A percentile compares a stretch with the other conserved stretches of the same genome.
Conservation (phyloP, 2,329 filamentous ascomycete genomes). For the Ceratocystis destructans region DNA sequence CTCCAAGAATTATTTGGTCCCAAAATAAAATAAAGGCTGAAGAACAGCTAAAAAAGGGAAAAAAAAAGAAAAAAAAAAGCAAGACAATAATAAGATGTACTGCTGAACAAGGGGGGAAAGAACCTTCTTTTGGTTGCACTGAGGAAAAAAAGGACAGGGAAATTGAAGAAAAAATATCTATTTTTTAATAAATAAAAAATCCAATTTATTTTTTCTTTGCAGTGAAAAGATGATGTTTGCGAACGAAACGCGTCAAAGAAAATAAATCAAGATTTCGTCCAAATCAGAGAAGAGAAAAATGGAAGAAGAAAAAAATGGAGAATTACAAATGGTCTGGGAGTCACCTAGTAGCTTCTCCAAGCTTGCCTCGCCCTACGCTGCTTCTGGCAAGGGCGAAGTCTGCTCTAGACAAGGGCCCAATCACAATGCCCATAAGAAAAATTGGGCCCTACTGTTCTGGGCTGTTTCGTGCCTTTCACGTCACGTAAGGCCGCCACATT, state of each 20-base stretch:
- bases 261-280: not conserved
- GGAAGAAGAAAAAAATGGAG: constrained; percentile 5
- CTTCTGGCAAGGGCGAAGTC: too few relatives aligned
- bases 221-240: not conserved
- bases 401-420: not conserved
- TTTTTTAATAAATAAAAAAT: not conserved
- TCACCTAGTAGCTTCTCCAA: too few relatives aligned
- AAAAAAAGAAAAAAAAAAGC: too few relatives aligned
- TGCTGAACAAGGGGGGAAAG: not conserved
- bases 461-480: not conserved
- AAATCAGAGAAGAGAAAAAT: constrained; percentile 3
- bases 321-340: too few relatives aligned
- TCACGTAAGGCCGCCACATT: too few relatives aligned
- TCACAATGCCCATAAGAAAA: not conserved
- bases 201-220: not conserved
- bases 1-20: too few relatives aligned
- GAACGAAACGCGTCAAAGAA: not conserved
- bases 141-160: not conserved
- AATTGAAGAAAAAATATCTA: not conserved
- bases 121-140: not conserved
- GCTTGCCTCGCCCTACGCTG: too few relatives aligned
- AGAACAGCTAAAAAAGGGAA: not conserved
- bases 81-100: not conserved
- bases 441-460: not conserved
- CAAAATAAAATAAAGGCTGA: not conserved